phyloP scores from a whole-genome alignment of 2,329 filamentous ascomycete species.

The Dactylonectria macrodidyma region DNA sequence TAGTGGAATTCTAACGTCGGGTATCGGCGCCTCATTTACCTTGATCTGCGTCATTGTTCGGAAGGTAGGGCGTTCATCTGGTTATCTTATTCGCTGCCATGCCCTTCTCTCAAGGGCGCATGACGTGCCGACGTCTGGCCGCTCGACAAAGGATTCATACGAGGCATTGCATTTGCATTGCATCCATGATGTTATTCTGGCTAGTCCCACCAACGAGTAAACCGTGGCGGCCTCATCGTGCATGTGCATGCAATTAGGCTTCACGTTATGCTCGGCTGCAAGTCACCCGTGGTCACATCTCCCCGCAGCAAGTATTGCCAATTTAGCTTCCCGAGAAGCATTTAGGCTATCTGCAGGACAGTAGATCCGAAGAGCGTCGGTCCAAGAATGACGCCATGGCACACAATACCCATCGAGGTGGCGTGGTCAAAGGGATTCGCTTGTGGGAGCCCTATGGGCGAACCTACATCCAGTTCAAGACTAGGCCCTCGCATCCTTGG shows the following conservation, averaged over 20 bases:
- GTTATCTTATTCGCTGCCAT: background rate
- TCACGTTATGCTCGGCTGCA: conserved; percentile 12
- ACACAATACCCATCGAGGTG: background rate
- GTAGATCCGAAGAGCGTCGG: background rate
- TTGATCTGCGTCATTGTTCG: conserved; percentile 11
- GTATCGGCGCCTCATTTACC: conserved; percentile 8
- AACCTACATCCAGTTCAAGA: background rate
- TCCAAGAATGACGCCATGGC: conserved; percentile 9
- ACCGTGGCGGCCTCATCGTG: background rate
- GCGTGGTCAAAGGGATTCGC: background rate
- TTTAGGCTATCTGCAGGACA: background rate
- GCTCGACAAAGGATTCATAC: conserved; percentile 8
- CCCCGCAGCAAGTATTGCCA: background rate
- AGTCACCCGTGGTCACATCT: background rate
- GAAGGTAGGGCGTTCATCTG: background rate
- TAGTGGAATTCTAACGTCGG: background rate
- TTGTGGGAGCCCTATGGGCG: background rate
- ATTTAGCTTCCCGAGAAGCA: background rate
- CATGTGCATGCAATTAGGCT: conserved; percentile 8
- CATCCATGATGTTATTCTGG: conserved; percentile 23
- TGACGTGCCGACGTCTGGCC: background rate
- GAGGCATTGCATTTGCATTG: conserved; percentile 13
- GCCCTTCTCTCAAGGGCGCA: background rate
- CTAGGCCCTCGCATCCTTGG: conserved; percentile 6
- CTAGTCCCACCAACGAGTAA: background rate